phyloP scores from a whole-genome alignment of 106 monocot genomes.

The Dioscorea zingiberensis region DNA sequence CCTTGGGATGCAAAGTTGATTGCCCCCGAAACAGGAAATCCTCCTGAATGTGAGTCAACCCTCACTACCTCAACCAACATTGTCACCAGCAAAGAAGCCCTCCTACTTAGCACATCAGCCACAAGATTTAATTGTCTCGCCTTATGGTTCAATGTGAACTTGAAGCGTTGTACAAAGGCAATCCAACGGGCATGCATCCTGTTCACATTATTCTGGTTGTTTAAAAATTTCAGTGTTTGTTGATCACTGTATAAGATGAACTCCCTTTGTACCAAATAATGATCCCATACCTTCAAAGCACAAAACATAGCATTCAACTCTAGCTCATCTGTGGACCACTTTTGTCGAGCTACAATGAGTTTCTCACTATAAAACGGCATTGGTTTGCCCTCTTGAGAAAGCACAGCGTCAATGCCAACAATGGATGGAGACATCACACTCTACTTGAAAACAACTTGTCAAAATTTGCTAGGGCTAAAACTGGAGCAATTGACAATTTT shows the following conservation, averaged over 20 bases:
- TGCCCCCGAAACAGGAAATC: neutral
- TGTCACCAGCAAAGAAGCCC: neutral
- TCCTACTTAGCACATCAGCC: neutral
- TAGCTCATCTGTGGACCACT: neutral
- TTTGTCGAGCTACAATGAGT: neutral
- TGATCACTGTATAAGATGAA: neutral
- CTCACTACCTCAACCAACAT: neutral
- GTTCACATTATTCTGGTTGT: neutral
- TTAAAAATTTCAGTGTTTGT: neutral
- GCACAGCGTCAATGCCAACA: neutral
- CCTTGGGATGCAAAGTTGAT: neutral
- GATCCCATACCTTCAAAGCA: neutral
- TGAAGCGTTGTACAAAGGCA: neutral
- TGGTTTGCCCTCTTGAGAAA: neutral
- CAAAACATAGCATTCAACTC: neutral
- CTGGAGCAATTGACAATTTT: neutral
- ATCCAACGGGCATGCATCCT: neutral
- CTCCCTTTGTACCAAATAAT: constrained; percentile 2
- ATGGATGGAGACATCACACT: neutral
- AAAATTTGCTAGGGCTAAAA: neutral
- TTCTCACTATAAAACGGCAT: neutral
- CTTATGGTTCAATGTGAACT: neutral
- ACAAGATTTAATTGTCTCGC: neutral
- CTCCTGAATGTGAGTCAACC: constrained; percentile 5
- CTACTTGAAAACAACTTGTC: constrained; percentile 1